Evolutionary conservation across 495 filamentous ascomycete genomes (phyloP).

Genomic region (Aspergillus bertholletiae): DNA sequence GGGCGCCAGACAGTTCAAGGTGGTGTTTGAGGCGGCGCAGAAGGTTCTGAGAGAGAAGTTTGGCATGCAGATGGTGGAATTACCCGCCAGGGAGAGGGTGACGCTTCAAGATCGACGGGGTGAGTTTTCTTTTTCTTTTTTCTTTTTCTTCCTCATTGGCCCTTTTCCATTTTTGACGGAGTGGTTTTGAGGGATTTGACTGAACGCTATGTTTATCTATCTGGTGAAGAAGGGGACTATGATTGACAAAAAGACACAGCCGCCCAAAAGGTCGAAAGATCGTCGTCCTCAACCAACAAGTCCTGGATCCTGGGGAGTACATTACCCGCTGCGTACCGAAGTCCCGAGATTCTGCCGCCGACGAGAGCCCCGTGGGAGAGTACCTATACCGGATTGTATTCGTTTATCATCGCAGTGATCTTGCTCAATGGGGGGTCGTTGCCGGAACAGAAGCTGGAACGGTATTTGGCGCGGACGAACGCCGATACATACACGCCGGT

Average conservation of each 20-base stretch:
- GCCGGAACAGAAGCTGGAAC: constrained; percentile 65
- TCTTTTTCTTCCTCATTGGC: background rate
- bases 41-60: constrained; percentile 60
- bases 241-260: constrained; percentile 44
- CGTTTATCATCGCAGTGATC: constrained; percentile 73
- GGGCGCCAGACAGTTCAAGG: constrained; percentile 56
- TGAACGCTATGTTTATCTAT: too few species aligned
- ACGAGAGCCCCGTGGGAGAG: constrained; percentile 68
- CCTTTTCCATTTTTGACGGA: too few species aligned
- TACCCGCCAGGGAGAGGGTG: constrained; percentile 75
- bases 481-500: constrained; percentile 69
- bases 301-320: constrained; percentile 71
- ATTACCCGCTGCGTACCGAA: constrained; percentile 63
- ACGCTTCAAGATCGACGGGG: constrained; percentile 72
- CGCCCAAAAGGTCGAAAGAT: constrained; percentile 52
- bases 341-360: constrained; percentile 62
- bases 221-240: too few species aligned
- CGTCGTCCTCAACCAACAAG: constrained; percentile 49
- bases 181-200: too few species aligned
- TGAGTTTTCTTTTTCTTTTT: constrained; percentile 32
- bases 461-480: constrained; percentile 74
- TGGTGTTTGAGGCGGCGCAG: constrained; percentile 67
- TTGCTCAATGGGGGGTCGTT: constrained; percentile 66
- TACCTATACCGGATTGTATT: constrained; percentile 76
- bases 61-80: constrained; percentile 82